Percentiles rank a stretch among this genome's conserved stretches.
These are phyloP conservation scores for Murraya paniculata DNA, from an alignment of 345 rosid species.

Conservation along the genomic window DNA sequence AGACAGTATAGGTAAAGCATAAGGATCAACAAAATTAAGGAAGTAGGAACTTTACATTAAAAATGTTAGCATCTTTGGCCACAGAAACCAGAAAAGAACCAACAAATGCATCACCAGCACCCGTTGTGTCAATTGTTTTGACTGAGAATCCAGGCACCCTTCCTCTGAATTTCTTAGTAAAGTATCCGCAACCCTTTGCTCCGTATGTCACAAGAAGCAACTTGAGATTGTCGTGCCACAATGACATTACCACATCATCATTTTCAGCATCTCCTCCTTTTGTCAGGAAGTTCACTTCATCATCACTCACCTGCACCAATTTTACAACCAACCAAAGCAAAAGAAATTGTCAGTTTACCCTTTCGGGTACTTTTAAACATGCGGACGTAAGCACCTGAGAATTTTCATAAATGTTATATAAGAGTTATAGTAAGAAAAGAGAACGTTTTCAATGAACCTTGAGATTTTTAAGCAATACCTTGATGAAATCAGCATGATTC, in stretches of 20 bases:
- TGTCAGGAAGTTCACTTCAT: constrained; percentile 56
- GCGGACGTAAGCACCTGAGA: no score
- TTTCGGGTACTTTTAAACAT: no score
- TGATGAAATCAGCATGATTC: constrained; percentile 60
- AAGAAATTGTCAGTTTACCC: no score
- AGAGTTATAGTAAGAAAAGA: neutral
- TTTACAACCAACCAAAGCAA: no score
- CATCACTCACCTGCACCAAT: constrained; percentile 46
- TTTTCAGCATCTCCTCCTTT: constrained; percentile 46
- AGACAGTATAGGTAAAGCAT: neutral
- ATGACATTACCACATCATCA: constrained; percentile 52
- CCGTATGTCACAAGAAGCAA: constrained; percentile 68
- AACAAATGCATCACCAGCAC: constrained; percentile 72
- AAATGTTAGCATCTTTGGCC: constrained; percentile 35
- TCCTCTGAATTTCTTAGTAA: constrained; percentile 56
- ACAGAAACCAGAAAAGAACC: constrained; percentile 44
- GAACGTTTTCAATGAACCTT: no score
- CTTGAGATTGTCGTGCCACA: constrained; percentile 58
- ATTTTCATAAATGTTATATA: neutral
- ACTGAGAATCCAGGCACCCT: constrained; percentile 42
- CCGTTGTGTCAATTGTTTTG: constrained; percentile 63
- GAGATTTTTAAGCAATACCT: constrained; percentile 26
- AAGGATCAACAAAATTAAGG: neutral
- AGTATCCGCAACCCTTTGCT: constrained; percentile 66
- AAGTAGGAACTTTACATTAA: constrained; percentile 12